These are phyloP conservation scores for Lecanicillium sp. DNA, from an alignment of 2,329 filamentous ascomycete genomes.

Conservation along the genomic window DNA sequence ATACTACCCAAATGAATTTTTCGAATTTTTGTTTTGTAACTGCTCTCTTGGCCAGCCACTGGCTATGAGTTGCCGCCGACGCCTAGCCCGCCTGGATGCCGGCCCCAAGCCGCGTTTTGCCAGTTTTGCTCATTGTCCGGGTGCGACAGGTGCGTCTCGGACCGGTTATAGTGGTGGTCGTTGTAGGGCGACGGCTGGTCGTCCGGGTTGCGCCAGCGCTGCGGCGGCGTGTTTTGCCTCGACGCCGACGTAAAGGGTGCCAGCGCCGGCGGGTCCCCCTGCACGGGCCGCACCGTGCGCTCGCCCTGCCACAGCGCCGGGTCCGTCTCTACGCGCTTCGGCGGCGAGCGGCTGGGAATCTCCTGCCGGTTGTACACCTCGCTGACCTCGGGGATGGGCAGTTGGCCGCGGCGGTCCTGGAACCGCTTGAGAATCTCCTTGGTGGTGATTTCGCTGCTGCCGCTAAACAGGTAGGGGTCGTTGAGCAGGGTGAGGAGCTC, in stretches of 20 bases:
- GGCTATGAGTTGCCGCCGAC: slow-evolving; percentile 38
- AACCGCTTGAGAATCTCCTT: slow-evolving; percentile 96
- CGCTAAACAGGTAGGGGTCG: slow-evolving; percentile 75
- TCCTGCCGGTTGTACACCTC: slow-evolving; percentile 50
- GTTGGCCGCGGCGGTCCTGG: slow-evolving; percentile 61
- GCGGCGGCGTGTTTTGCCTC: slow-evolving; percentile 41
- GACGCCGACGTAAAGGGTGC: slow-evolving; percentile 4
- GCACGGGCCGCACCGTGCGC: slow-evolving; percentile 72
- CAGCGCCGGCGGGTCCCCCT: slow-evolving; percentile 37
- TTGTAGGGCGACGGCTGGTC: slow-evolving; percentile 38
- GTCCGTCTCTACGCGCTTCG: slow-evolving; percentile 74
- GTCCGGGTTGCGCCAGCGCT: slow-evolving; percentile 39
- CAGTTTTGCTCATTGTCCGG: slow-evolving; percentile 42
- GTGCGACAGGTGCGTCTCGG: slow-evolving; percentile 31
- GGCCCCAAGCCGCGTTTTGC: slow-evolving; percentile 49
- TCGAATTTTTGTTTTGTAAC: too few relatives aligned
- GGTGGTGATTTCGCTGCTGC: slow-evolving; percentile 79
- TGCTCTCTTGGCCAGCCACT: too few relatives aligned
- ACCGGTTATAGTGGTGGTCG: slow-evolving; percentile 33
- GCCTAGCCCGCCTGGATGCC: slow-evolving; percentile 42
- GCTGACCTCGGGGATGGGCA: slow-evolving; percentile 53
- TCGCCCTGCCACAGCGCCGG: slow-evolving; percentile 77
- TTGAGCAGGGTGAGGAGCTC: slow-evolving; percentile 81
- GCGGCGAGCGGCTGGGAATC: slow-evolving; percentile 47
- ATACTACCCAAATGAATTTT: too few relatives aligned